phyloP scores from a whole-genome alignment of 176 grass and related monocot species.

The Carex parvula region DNA sequence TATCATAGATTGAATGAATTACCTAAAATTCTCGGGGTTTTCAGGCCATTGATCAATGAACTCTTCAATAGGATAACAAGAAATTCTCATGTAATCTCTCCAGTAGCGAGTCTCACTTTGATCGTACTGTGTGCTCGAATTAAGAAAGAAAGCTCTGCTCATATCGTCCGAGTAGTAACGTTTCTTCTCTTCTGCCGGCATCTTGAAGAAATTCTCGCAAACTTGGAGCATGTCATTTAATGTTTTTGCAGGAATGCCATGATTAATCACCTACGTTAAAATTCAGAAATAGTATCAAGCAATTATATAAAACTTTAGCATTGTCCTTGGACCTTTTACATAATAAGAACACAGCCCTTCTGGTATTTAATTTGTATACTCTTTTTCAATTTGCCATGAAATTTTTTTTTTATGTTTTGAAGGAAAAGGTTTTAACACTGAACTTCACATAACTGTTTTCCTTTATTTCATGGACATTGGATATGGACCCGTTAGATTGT shows the following conservation, averaged over 20 bases:
- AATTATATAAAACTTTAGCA: background rate
- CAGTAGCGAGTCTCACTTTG: conserved; percentile 27
- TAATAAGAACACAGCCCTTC: background rate
- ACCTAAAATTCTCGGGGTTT: conserved; percentile 35
- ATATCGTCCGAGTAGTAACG: conserved; percentile 34
- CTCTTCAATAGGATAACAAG: conserved; percentile 32
- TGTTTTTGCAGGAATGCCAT: conserved; percentile 40
- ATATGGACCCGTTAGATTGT: background rate
- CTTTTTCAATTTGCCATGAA: background rate
- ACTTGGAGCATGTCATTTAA: conserved; percentile 42
- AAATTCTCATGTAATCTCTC: conserved; percentile 39
- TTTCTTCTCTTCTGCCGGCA: conserved; percentile 33
- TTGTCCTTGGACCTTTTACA: background rate
- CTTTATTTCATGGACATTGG: background rate
- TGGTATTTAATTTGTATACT: background rate
- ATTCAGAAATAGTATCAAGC: background rate
- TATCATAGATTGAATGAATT: conserved; percentile 1
- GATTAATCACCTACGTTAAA: conserved; percentile 50
- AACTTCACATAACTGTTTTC: background rate
- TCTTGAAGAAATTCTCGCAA: conserved; percentile 36
- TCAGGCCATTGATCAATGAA: conserved; percentile 35
- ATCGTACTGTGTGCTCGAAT: conserved; percentile 14
- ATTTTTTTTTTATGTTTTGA: background rate
- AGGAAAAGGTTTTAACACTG: background rate
- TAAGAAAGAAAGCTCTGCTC: conserved; percentile 19